phyloP scores from a whole-genome alignment of 345 rosid genomes.

The Ricinus communis region DNA sequence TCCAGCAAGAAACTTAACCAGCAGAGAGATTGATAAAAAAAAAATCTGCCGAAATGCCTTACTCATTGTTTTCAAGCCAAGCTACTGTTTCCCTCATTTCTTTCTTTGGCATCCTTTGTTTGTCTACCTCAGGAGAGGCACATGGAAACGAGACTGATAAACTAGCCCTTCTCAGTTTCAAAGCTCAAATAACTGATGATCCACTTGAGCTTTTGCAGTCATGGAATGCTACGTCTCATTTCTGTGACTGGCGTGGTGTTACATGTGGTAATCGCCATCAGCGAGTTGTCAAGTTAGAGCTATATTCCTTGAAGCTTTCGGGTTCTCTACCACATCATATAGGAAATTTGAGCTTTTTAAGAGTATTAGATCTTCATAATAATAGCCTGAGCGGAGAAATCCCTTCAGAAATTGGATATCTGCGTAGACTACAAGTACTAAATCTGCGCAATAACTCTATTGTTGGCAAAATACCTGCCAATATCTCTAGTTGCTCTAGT shows the following conservation, averaged over 20 bases:
- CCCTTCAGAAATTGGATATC: not conserved
- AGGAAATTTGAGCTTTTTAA: not conserved
- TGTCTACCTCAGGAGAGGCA: not conserved
- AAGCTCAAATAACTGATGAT: not conserved
- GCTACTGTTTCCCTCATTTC: not conserved
- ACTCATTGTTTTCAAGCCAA: not conserved
- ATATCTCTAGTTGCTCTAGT: not conserved
- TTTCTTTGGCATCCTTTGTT: not conserved
- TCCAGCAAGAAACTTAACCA: too few relatives aligned
- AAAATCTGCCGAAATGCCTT: not conserved
- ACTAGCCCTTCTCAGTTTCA: not conserved
- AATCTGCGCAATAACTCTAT: not conserved
- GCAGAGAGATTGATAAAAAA: too few relatives aligned
- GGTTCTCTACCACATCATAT: not conserved
- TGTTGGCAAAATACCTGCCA: not conserved
- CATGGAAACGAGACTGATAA: not conserved
- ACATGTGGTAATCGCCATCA: not conserved
- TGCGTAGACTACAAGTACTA: not conserved
- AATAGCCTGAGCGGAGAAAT: not conserved
- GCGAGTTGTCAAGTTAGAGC: not conserved
- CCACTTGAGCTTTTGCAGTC: not conserved
- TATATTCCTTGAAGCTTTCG: not conserved
- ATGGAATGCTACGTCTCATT: not conserved
- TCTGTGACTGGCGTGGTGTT: not conserved
- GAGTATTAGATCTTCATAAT: not conserved